These are phyloP conservation scores for Cyberlindnera mrakii DNA, from an alignment of 805 yeast genomes.

Conservation along the genomic window DNA sequence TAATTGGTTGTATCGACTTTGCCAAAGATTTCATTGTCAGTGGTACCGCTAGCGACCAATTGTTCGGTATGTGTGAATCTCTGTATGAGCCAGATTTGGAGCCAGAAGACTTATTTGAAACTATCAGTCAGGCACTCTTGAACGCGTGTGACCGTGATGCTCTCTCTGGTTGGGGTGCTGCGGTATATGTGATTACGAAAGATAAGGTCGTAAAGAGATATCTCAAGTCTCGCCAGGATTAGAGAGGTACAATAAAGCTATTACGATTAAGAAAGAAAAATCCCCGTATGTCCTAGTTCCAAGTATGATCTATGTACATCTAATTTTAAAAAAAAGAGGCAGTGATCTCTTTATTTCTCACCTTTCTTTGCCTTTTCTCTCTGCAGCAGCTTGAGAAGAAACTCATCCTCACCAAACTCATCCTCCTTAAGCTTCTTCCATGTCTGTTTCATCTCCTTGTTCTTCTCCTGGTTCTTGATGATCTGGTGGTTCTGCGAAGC, in stretches of 20 bases:
- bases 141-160: slow-evolving; percentile 98
- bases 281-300: background rate
- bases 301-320: slow-evolving; percentile 1
- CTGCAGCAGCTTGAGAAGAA: slow-evolving; percentile 60
- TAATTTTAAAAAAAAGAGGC: too few species aligned
- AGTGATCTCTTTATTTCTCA: slow-evolving; percentile 1
- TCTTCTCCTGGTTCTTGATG: slow-evolving; percentile 47
- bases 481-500: slow-evolving; percentile 51
- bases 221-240: slow-evolving; percentile 94
- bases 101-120: slow-evolving; percentile 93
- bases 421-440: slow-evolving; percentile 69
- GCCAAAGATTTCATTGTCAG: slow-evolving; percentile 92
- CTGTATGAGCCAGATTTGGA: slow-evolving; percentile 89
- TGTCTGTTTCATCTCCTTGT: slow-evolving; percentile 45
- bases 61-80: slow-evolving; percentile 98
- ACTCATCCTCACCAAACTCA: slow-evolving; percentile 69
- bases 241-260: background rate
- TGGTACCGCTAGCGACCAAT: slow-evolving; percentile 96
- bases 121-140: slow-evolving; percentile 87
- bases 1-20: slow-evolving; percentile 93
- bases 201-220: slow-evolving; percentile 85
- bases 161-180: slow-evolving; percentile 97
- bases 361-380: slow-evolving; percentile 37
- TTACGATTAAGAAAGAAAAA: background rate
- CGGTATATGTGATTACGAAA: slow-evolving; percentile 85